Conservation (phyloP, 768 basidiomycete species). For the Gloeostereum incarnatum region DNA sequence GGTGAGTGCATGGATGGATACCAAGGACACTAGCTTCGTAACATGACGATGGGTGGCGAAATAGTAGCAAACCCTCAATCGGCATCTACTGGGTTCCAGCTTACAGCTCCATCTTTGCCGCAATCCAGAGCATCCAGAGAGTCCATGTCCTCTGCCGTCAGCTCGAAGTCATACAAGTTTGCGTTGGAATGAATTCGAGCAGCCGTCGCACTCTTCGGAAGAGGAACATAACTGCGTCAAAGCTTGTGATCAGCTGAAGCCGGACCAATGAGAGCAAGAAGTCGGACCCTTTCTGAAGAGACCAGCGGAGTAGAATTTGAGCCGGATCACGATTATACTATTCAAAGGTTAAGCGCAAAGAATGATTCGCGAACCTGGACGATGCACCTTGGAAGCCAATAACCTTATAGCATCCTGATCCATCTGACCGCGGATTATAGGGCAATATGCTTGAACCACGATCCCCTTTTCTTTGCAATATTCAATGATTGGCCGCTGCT, state of each 20-base stretch:
- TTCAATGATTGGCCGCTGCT: slow-evolving; percentile 69
- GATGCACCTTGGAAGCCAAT: slow-evolving; percentile 52
- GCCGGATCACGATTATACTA: slow-evolving; percentile 57
- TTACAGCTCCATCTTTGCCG: slow-evolving; percentile 64
- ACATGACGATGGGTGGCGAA: not conserved
- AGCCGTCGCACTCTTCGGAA: slow-evolving; percentile 74
- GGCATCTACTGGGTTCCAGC: slow-evolving; percentile 78
- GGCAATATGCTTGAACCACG: slow-evolving; percentile 67
- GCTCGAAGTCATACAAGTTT: slow-evolving; percentile 67
- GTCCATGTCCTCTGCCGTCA: slow-evolving; percentile 55
- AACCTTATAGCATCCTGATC: slow-evolving; percentile 42
- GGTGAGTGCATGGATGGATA: too few species aligned
- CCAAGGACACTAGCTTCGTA: too few species aligned
- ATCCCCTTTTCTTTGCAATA: slow-evolving; percentile 60
- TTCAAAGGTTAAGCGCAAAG: not conserved
- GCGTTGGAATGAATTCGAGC: slow-evolving; percentile 66
- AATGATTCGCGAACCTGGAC: not conserved
- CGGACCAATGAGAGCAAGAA: not conserved
- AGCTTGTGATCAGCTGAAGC: not conserved
- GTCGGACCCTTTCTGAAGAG: slow-evolving; percentile 66
- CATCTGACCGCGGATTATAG: slow-evolving; percentile 56
- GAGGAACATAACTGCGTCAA: slow-evolving; percentile 54
- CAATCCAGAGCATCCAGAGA: slow-evolving; percentile 60
- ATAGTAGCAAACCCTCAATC: slow-evolving; percentile 15
- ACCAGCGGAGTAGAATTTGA: slow-evolving; percentile 86